Conservation (phyloP, 2,329 filamentous ascomycete genomes). For the Cryphonectria naterciae region DNA sequence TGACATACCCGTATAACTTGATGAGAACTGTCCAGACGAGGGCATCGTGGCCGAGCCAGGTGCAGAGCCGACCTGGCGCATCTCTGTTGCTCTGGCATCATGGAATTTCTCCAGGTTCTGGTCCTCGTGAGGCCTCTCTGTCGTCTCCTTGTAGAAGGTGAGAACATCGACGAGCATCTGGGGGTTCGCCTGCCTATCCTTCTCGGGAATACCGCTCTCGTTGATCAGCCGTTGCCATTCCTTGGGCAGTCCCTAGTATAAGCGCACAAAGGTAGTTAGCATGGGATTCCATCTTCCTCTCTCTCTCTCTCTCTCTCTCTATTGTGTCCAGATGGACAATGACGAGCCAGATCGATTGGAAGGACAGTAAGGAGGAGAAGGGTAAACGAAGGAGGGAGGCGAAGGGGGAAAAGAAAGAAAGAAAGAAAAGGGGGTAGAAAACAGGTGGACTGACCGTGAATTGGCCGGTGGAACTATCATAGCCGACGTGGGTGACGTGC, state of each 20-base stretch:
- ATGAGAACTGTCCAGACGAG: constrained; percentile 58
- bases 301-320: neutral
- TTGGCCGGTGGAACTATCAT: constrained; percentile 93
- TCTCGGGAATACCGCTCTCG: constrained; percentile 94
- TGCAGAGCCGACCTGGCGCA: constrained; percentile 49
- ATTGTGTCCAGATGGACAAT: constrained; percentile 24
- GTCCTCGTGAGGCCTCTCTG: constrained; percentile 78
- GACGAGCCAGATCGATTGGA: constrained; percentile 27
- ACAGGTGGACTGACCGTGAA: constrained; percentile 74
- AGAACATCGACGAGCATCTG: constrained; percentile 96
- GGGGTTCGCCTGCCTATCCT: constrained; percentile 93
- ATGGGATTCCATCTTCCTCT: constrained; percentile 9
- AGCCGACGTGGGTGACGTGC: constrained; percentile 96
- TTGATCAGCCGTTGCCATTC: constrained; percentile 97
- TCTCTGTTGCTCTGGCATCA: constrained; percentile 69
- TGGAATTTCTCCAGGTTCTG: constrained; percentile 96
- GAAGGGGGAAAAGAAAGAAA: neutral
- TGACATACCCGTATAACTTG: constrained; percentile 61
- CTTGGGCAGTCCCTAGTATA: constrained; percentile 79
- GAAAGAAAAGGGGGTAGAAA: neutral
- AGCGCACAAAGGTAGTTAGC: constrained; percentile 27
- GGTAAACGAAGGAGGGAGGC: constrained; percentile 7
- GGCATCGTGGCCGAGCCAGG: constrained; percentile 49
- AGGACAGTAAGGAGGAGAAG: neutral
- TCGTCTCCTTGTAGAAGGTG: constrained; percentile 95